Evolutionary conservation across 1,284 basidiomycete species (phyloP).

Genomic region (Leucoagaricus sp.): DNA sequence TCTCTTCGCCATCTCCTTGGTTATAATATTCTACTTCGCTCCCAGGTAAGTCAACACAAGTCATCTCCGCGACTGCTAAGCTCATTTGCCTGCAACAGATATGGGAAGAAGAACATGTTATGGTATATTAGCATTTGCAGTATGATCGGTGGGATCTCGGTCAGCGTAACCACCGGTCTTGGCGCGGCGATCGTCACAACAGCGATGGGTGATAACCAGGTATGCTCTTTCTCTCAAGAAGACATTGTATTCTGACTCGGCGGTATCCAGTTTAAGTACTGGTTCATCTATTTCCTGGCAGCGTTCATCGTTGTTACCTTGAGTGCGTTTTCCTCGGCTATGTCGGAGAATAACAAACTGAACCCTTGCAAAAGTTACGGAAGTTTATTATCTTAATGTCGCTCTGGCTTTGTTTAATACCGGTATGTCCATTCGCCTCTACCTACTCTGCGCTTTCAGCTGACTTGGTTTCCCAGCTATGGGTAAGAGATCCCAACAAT

Average conservation of each 20-base stretch:
- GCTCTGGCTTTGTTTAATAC: constrained; percentile 96
- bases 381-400: constrained; percentile 96
- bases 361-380: constrained; percentile 58
- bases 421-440: constrained; percentile 42
- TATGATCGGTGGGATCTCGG: constrained; percentile 95
- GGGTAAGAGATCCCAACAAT: constrained; percentile 48
- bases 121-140: constrained; percentile 96
- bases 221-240: constrained; percentile 27
- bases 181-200: constrained; percentile 90
- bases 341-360: constrained; percentile 18
- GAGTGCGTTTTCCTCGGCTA: constrained; percentile 40
- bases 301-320: constrained; percentile 86
- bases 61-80: background rate
- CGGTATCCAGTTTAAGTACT: constrained; percentile 64
- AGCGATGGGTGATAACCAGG: constrained; percentile 86
- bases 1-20: constrained; percentile 62
- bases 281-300: constrained; percentile 89
- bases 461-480: constrained; percentile 54
- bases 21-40: constrained; percentile 79
- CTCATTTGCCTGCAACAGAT: constrained; percentile 40
- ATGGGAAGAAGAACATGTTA: constrained; percentile 93
- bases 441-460: constrained; percentile 5
- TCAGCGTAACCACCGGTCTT: constrained; percentile 94
- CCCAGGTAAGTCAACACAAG: constrained; percentile 53
- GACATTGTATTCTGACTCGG: background rate